Base-by-base conservation (phyloP, 2,329 filamentous ascomycete genomes). In the Fusarium virguliforme region DNA sequence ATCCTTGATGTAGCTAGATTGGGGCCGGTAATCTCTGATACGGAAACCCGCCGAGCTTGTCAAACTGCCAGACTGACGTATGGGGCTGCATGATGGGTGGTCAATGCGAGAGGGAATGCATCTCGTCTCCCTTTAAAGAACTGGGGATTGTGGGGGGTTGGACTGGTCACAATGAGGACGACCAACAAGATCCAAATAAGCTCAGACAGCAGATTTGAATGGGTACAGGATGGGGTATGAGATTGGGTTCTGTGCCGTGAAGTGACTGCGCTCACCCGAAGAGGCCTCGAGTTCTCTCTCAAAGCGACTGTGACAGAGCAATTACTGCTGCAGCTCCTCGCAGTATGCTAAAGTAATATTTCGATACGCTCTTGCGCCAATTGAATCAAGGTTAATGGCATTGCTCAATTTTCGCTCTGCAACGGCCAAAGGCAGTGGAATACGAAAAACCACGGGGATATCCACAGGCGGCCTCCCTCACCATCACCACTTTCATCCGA, bases 1-100 rank as follows among this genome's bases (percentile, higher is more conserved):
- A 46, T 56, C 43, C 60, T 60, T 50, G 35, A 71, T 54, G 32
- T 22, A 66, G 60, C 65, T 71, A 67, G 65, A 40, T 38, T 18
- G 43, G 18, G 18, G 37, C 43, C 57, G 65, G 57, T 15, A 40
- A 50, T 15, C 34, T 53, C 50, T 38, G 59, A 59, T 54, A 53
- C 43, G 54, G 58, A 63, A 54, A 38, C 28, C 46, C 48, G 32
- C 26, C 18, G 13, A n/a, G 48, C 28, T 53, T 34, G 48, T 35
- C 48, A 35, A 34, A 13, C 26, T 32, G 8, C 8, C 5, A 28
- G 8, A 34, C 32, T 53, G 30, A 34, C 48, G 32, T 53, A 53
- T n/a, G 32, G 32, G 32, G 18, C n/a, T 50, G 26, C 46, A 50
- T 50, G 46, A 50, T 50, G 46, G n/a, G 26, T 50, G 46, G 46